Conservation (phyloP, 1,139 yeast genomes). For the Hansenula anomala region DNA sequence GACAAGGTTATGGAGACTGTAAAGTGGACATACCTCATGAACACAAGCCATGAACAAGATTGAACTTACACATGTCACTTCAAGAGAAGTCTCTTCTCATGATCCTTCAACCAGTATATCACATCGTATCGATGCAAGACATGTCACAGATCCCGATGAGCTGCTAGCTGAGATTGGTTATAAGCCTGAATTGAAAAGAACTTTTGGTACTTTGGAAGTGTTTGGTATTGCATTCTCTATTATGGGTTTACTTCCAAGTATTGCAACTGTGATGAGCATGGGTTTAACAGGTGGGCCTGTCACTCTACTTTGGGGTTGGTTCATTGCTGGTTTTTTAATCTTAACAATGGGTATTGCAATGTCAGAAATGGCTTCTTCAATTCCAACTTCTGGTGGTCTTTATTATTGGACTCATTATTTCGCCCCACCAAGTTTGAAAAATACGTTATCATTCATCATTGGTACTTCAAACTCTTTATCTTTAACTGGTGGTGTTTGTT, state of each 20-base stretch:
- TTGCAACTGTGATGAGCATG: not conserved
- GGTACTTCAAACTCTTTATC: not conserved
- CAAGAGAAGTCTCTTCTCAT: too few species aligned
- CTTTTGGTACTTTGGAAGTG: not conserved
- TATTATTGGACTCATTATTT: not conserved
- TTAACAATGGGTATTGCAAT: not conserved
- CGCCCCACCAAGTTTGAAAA: not conserved
- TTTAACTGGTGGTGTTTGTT: not conserved
- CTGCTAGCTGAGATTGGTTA: not conserved
- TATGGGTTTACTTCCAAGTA: too few species aligned
- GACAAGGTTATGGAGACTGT: too few species aligned
- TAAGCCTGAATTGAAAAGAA: not conserved
- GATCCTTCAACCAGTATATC: too few species aligned
- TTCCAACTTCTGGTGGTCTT: not conserved
- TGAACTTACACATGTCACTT: too few species aligned
- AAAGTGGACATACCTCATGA: too few species aligned
- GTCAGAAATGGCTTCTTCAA: not conserved
- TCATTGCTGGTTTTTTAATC: not conserved
- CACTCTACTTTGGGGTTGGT: not conserved
- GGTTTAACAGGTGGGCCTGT: not conserved
- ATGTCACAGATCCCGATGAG: not conserved
- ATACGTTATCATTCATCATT: not conserved
- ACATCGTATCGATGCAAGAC: not conserved
- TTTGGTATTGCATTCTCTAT: not conserved
- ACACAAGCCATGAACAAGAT: too few species aligned